Evolutionary conservation across 805 yeast species (phyloP).

Genomic region (Schwanniomyces sp.): DNA sequence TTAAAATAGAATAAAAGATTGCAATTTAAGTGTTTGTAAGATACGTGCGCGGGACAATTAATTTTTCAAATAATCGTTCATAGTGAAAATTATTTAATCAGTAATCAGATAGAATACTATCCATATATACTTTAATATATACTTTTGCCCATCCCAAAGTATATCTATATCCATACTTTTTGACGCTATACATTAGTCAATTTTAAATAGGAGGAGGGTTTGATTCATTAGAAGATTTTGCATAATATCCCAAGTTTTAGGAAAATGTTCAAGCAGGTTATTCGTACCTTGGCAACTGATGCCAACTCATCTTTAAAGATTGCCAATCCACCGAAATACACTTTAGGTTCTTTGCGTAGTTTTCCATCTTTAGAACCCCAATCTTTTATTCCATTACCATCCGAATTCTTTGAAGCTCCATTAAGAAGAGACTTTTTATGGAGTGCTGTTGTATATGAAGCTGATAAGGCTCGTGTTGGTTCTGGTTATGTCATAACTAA

Average conservation of each 20-base stretch:
- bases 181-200: not conserved
- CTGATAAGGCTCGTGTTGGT: constrained; percentile 86
- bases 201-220: not conserved
- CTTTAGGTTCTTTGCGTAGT: constrained; percentile 71
- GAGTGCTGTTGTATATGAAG: constrained; percentile 92
- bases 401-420: constrained; percentile 68
- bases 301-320: constrained; percentile 21
- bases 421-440: constrained; percentile 89
- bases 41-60: not conserved
- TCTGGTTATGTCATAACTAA: constrained; percentile 85
- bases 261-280: constrained; percentile 15
- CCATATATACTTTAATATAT: not conserved
- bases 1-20: not conserved
- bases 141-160: not conserved
- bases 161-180: not conserved
- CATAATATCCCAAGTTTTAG: not conserved
- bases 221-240: not conserved
- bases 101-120: not conserved
- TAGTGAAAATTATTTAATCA: not conserved
- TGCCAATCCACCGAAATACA: constrained; percentile 61
- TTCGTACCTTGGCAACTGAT: constrained; percentile 31
- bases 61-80: not conserved
- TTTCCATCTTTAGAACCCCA: constrained; percentile 93
- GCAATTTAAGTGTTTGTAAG: not conserved
- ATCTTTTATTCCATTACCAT: constrained; percentile 71